Evolutionary conservation across 73 alveolate genomes (phyloP), one percentile per base, ranked within the genome.

Genomic region (Symbiodinium natans): DNA sequence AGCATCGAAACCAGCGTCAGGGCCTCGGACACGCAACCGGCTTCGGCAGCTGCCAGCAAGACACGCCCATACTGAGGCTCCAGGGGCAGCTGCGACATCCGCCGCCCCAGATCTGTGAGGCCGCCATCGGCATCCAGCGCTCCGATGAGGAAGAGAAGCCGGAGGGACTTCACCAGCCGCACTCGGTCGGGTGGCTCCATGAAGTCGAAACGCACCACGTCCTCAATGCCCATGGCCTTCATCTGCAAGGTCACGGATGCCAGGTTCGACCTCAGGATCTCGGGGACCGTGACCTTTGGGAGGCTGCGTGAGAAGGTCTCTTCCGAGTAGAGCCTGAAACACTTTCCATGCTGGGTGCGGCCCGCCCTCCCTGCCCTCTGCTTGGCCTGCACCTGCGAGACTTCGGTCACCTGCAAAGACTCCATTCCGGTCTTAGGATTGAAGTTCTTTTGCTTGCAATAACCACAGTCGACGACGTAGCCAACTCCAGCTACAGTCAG

Each of bases 281-380:
- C 99, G 23, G 99, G 99, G 90, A 92, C 90, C 0, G 98, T 92
- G 54, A 92, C 90, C 54, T 92, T 92, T 41, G 82, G 82, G 39
- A 92, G 59, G 59, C 92, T 54, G 99, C 99, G 90, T 31, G 99
- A 92, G 99, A 89, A 99, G 99, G 99, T 99, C 73, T 99, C 95
- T 83, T 99, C 99, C 10, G 99, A 85, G 99, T 99, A 99, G 80
- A 99, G 98, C 82, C 99, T 89, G 90, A 99, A 99, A 82, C 99
- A 99, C 93, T 99, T 99, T 40, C 99, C 99, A 41, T 99, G 99
- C 83, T 99, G 92, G 7, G 99, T 99, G 68, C 99, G 99, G 2
- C 99, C 99, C 43, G 99, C 99, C 88, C 99, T 87, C 42, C 99
- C 99, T 42, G 99, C 99, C 93, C 99, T 89, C 88, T 99, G 99